Evolutionary conservation across 1,284 basidiomycete genomes (phyloP).

Genomic region (Wolfiporia cocos): DNA sequence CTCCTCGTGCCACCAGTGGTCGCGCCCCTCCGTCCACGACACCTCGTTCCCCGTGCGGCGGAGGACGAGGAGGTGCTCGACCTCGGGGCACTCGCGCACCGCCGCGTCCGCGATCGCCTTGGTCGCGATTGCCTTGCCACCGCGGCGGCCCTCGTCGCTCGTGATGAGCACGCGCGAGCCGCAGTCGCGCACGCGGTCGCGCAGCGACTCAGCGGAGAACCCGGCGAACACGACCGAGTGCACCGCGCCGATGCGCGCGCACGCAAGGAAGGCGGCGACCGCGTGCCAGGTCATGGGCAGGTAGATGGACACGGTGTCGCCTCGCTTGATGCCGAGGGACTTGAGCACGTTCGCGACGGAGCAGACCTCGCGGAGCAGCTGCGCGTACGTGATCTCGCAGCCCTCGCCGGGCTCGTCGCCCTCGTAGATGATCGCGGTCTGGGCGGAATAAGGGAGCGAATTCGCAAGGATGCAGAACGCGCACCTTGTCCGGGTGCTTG

Average conservation of each 20-base stretch:
- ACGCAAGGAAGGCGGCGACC: conserved; percentile 93
- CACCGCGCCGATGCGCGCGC: conserved; percentile 94
- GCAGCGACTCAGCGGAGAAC: conserved; percentile 94
- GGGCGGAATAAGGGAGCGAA: conserved; percentile 3
- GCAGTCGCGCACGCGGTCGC: conserved; percentile 92
- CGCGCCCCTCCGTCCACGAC: conserved; percentile 80
- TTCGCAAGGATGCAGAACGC: conserved; percentile 12
- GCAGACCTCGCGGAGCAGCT: conserved; percentile 90
- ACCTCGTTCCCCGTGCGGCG: conserved; percentile 85
- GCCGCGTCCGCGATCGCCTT: conserved; percentile 96
- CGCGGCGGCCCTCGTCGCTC: conserved; percentile 91
- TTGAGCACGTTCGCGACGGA: conserved; percentile 91
- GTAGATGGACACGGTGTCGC: conserved; percentile 92
- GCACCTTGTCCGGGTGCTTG: conserved; percentile 83
- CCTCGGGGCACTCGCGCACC: conserved; percentile 77
- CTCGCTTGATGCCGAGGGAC: conserved; percentile 89
- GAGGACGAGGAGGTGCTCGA: conserved; percentile 91
- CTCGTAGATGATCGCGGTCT: conserved; percentile 96
- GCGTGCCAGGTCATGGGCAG: conserved; percentile 91
- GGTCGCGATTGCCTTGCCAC: conserved; percentile 93
- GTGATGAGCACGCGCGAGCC: conserved; percentile 89
- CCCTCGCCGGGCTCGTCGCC: conserved; percentile 91
- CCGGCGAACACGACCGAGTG: conserved; percentile 99
- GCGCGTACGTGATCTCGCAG: conserved; percentile 71
- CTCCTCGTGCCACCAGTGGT: conserved; percentile 98